Conservation (phyloP, 768 basidiomycete genomes). For the Lactarius sp. region DNA sequence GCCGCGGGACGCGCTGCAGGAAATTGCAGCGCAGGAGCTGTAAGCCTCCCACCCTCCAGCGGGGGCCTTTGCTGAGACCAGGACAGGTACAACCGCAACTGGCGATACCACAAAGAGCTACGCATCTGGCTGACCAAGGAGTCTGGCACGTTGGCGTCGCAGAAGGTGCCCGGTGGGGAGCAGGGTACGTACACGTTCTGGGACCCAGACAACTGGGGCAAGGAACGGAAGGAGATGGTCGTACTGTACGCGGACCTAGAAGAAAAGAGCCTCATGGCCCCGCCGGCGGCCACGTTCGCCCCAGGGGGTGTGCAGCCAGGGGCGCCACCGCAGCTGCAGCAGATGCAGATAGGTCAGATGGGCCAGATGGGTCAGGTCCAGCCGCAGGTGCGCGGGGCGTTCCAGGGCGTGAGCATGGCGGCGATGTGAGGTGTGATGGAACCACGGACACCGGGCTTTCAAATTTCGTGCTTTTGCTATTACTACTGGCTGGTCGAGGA, state of each 20-base stretch:
- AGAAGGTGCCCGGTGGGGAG: constrained; percentile 74
- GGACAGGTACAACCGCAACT: constrained; percentile 81
- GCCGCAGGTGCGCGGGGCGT: constrained; percentile 25
- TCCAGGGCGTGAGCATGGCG: constrained; percentile 26
- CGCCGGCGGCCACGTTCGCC: constrained; percentile 13
- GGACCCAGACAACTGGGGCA: constrained; percentile 32
- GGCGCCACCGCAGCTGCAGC: constrained; percentile 12
- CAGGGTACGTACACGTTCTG: constrained; percentile 58
- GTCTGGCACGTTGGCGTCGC: constrained; percentile 64
- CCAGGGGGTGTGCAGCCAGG: constrained; percentile 12
- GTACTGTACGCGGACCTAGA: constrained; percentile 31
- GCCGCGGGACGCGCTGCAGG: constrained; percentile 85
- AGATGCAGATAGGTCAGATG: constrained; percentile 21
- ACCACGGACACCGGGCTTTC: constrained; percentile 3
- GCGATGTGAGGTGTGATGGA: constrained; percentile 19
- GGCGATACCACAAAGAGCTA: constrained; percentile 92
- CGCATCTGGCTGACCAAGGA: constrained; percentile 84
- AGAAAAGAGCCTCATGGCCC: constrained; percentile 26
- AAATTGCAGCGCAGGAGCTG: constrained; percentile 90
- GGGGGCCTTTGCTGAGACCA: neutral
- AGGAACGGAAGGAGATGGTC: constrained; percentile 30
- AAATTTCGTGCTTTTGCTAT: neutral
- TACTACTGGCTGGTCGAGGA: neutral
- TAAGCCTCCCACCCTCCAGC: constrained; percentile 32
- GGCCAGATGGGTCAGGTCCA: constrained; percentile 15